Percentiles rank a stretch among this genome's conserved stretches.
Evolutionary conservation across 75 land plant species (phyloP).

Genomic region (Cryptomeria japonica): DNA sequence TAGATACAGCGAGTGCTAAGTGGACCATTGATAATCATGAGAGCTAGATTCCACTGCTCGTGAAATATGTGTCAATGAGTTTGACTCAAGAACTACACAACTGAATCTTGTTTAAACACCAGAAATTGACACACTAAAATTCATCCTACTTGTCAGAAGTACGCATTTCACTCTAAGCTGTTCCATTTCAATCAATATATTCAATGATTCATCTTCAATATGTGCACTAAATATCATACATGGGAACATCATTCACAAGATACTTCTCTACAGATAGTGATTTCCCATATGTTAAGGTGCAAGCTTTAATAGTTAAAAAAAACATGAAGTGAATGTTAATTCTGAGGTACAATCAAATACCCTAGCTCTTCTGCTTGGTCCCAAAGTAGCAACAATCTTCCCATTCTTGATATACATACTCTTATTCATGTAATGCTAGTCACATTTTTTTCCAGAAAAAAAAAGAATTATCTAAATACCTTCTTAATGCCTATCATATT

Average conservation of each 20-base stretch:
- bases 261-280: not conserved
- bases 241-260: not conserved
- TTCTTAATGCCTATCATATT: conserved; percentile 97
- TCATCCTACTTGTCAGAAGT: not conserved
- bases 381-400: not conserved
- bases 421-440: not conserved
- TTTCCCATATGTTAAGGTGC: not conserved
- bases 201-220: no score
- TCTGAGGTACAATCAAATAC: not conserved
- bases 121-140: not conserved
- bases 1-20: no score
- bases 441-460: not conserved
- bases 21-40: no score
- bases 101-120: no score
- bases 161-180: not conserved
- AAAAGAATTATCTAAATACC: conserved; percentile 29
- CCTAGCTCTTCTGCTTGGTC: not conserved
- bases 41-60: no score
- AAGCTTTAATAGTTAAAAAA: not conserved
- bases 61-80: no score
- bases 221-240: no score
- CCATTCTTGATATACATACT: not conserved
- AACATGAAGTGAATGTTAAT: not conserved
- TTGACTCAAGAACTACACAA: no score
- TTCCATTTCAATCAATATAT: no score